phyloP scores from a whole-genome alignment of 306 rosid genomes.

The Lathyrus oleraceus region DNA sequence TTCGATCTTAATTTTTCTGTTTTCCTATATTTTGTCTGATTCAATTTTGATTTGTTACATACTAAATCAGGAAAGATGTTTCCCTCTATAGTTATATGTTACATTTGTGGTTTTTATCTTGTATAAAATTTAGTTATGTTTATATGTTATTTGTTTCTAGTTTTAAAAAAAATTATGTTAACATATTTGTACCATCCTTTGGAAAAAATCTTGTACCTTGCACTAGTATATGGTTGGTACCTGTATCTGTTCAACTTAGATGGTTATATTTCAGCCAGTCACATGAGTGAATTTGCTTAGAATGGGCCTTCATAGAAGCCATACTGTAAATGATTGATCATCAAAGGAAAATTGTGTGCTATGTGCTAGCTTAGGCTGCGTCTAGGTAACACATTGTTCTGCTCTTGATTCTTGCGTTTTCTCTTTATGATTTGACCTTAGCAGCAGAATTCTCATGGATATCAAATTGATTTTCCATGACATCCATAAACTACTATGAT shows the following conservation, averaged over 20 bases:
- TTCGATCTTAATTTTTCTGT: background rate
- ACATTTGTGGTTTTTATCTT: background rate
- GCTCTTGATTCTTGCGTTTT: background rate
- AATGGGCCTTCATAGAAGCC: background rate
- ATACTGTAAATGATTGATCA: background rate
- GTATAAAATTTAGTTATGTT: too few relatives aligned
- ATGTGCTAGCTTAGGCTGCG: constrained; percentile 6
- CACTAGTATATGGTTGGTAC: background rate
- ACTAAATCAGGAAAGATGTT: too few relatives aligned
- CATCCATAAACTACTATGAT: constrained; percentile 13
- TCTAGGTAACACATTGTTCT: background rate
- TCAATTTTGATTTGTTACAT: too few relatives aligned
- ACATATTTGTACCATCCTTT: background rate
- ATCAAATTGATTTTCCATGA: background rate
- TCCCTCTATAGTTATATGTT: too few relatives aligned
- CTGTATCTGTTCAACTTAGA: background rate
- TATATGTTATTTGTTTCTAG: background rate
- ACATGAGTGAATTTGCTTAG: constrained; percentile 1
- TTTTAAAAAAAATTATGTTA: too few relatives aligned
- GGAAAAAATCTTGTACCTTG: background rate
- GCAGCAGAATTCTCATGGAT: constrained; percentile 1
- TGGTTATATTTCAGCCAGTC: background rate
- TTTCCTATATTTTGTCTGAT: background rate
- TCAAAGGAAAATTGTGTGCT: background rate
- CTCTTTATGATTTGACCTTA: constrained; percentile 3